Conservation (phyloP, 2,329 filamentous ascomycete species). For the Fusarium annulatum region DNA sequence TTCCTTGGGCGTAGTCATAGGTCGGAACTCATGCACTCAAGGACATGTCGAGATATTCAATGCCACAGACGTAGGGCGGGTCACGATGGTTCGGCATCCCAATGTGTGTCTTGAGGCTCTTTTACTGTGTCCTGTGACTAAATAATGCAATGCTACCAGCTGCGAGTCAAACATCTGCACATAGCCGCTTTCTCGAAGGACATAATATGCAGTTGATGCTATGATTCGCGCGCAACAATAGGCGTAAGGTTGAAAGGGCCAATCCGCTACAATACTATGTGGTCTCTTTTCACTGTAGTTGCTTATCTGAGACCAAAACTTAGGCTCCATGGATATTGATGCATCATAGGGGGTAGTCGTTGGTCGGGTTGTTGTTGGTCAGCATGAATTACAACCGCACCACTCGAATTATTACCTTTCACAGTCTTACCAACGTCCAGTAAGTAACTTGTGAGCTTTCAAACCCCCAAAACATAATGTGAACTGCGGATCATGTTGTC, state of each 20-base stretch:
- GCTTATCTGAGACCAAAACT: not conserved
- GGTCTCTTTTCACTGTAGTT: not conserved
- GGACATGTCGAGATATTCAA: not conserved
- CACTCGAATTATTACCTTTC: not conserved
- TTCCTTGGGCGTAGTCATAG: not conserved
- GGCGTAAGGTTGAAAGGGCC: not conserved
- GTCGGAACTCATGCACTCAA: not conserved
- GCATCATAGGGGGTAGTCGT: not conserved
- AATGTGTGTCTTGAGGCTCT: conserved; percentile 16
- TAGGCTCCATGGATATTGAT: too few relatives aligned
- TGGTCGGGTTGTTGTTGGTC: not conserved
- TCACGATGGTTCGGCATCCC: not conserved
- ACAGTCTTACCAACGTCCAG: not conserved
- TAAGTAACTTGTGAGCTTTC: too few relatives aligned
- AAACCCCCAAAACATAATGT: not conserved
- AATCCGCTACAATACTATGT: not conserved
- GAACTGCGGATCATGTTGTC: not conserved
- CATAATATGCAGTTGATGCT: conserved; percentile 23
- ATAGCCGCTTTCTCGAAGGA: conserved; percentile 17
- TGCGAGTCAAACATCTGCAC: conserved; percentile 17
- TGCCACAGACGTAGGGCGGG: not conserved
- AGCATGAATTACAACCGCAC: not conserved
- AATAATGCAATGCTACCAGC: conserved; percentile 1
- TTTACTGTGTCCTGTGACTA: not conserved
- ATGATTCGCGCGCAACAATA: conserved; percentile 4